phyloP scores from a whole-genome alignment of 306 rosid species.

The Heteromeles arbutifolia region DNA sequence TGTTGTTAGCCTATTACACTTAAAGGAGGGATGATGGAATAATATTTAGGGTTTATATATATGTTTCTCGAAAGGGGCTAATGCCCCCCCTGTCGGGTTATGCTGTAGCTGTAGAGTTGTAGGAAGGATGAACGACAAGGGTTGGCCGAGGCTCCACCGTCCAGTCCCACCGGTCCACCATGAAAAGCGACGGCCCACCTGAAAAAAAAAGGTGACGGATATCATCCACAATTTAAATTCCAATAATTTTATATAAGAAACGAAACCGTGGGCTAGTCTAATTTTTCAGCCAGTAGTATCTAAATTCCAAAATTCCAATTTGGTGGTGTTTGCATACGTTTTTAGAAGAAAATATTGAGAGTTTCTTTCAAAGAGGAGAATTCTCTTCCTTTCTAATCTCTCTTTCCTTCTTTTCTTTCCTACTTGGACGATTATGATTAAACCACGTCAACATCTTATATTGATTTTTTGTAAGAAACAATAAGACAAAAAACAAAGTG shows the following conservation, averaged over 20 bases:
- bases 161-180: conserved; percentile 23
- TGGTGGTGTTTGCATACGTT: not conserved
- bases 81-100: not conserved
- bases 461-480: too few species aligned
- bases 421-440: too few species aligned
- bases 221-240: conserved; percentile 15
- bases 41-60: not conserved
- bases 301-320: conserved; percentile 3
- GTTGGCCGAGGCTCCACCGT: conserved; percentile 16
- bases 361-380: too few species aligned
- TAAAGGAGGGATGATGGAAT: not conserved
- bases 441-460: too few species aligned
- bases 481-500: too few species aligned
- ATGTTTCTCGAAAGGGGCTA: not conserved
- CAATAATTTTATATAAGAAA: conserved; percentile 8
- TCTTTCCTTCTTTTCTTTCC: accelerated
- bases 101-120: not conserved
- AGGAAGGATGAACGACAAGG: conserved; percentile 15
- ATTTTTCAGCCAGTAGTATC: not conserved
- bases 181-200: conserved; percentile 24
- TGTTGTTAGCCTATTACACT: not conserved
- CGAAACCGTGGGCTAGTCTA: not conserved
- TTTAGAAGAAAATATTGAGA: not conserved
- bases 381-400: accelerated
- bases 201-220: conserved; percentile 10